phyloP scores from a whole-genome alignment of 2,329 filamentous ascomycete species.

The Endoconidiophora polonica region DNA sequence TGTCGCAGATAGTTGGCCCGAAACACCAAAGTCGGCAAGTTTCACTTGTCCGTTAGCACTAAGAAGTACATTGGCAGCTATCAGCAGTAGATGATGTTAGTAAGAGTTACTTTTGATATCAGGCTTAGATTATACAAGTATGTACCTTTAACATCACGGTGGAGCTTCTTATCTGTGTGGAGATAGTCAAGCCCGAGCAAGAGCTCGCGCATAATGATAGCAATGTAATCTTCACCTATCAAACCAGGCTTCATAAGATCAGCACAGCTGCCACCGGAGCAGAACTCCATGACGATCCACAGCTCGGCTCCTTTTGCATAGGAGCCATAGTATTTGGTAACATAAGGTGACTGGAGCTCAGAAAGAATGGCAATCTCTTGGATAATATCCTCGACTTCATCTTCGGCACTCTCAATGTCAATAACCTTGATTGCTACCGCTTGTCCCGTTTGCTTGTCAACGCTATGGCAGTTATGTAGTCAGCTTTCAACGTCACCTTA shows the following conservation, averaged over 20 bases:
- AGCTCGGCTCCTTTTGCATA: constrained; percentile 90
- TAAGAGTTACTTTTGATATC: constrained; percentile 4
- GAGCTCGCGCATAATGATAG: constrained; percentile 82
- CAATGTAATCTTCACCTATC: constrained; percentile 90
- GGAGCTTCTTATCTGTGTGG: constrained; percentile 87
- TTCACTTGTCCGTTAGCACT: constrained; percentile 90
- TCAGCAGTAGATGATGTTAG: neutral
- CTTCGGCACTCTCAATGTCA: constrained; percentile 96
- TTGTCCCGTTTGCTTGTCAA: constrained; percentile 84
- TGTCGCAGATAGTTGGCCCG: constrained; percentile 85
- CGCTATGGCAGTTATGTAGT: constrained; percentile 30
- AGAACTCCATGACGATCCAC: constrained; percentile 99
- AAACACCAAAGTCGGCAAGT: constrained; percentile 91
- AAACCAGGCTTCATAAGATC: constrained; percentile 88
- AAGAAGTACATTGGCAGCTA: constrained; percentile 84
- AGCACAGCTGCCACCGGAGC: constrained; percentile 87
- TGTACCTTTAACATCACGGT: constrained; percentile 85
- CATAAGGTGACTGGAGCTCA: constrained; percentile 86
- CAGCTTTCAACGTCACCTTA: neutral
- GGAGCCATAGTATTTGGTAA: constrained; percentile 95
- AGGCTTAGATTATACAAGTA: neutral
- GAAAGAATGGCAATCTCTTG: constrained; percentile 96
- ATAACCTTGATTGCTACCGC: constrained; percentile 97
- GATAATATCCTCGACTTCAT: constrained; percentile 98
- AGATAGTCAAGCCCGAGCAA: constrained; percentile 83